phyloP scores from a whole-genome alignment of 2,329 filamentous ascomycete species.

The Tolypocladium endophyticum region DNA sequence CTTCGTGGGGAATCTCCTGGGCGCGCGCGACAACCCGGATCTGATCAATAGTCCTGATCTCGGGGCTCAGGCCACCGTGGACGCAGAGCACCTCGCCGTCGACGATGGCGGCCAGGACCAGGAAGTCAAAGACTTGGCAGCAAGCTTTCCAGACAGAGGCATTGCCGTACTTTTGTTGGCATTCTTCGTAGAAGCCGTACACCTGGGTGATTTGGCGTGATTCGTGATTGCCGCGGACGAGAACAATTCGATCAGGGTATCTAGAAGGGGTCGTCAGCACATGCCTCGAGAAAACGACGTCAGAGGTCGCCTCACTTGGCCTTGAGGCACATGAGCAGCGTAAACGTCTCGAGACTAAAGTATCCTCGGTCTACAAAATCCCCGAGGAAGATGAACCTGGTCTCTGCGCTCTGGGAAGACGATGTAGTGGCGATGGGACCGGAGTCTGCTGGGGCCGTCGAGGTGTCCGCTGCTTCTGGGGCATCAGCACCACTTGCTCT shows the following conservation, averaged over 20 bases:
- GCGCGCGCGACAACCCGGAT: constrained; percentile 98
- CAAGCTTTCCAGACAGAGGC: constrained; percentile 99
- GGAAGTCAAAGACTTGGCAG: constrained; percentile 97
- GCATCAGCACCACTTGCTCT: constrained; percentile 41
- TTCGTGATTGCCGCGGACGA: constrained; percentile 97
- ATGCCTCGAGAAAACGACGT: neutral
- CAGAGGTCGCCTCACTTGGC: constrained; percentile 36
- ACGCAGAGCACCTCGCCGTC: constrained; percentile 98
- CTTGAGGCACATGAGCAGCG: constrained; percentile 91
- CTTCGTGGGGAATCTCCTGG: constrained; percentile 95
- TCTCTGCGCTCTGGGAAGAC: constrained; percentile 39
- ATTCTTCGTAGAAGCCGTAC: constrained; percentile 98
- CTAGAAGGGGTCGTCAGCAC: constrained; percentile 32
- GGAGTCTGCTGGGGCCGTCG: constrained; percentile 11
- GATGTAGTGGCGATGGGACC: constrained; percentile 21
- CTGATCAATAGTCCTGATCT: constrained; percentile 96
- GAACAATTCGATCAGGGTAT: constrained; percentile 89
- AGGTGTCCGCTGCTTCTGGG: constrained; percentile 30
- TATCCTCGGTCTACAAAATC: constrained; percentile 97
- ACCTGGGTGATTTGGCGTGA: constrained; percentile 96
- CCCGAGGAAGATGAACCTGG: constrained; percentile 54
- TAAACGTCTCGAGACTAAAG: constrained; percentile 97
- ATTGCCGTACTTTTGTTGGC: constrained; percentile 95
- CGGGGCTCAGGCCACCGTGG: constrained; percentile 79
- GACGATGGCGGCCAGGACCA: constrained; percentile 92